A percentile compares a stretch with the other conserved stretches of the same genome.
phyloP scores from a whole-genome alignment of 257 asterid species.

The Solanum pimpinellifolium region DNA sequence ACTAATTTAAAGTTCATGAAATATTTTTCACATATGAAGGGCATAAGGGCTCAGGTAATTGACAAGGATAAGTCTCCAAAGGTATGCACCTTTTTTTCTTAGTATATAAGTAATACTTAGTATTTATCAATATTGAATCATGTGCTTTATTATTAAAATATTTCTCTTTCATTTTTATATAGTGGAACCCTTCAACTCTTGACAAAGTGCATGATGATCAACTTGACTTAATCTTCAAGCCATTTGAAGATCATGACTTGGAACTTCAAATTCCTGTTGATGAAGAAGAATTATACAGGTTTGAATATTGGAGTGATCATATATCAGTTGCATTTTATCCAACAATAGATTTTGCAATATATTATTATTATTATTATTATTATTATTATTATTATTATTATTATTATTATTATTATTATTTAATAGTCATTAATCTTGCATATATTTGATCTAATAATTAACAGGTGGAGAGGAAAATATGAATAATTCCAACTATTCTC shows the following conservation, averaged over 20 bases:
- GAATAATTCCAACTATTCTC: neutral
- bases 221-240: neutral
- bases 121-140: too few species aligned
- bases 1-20: neutral
- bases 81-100: too few species aligned
- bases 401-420: neutral
- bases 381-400: neutral
- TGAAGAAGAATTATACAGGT: neutral
- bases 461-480: neutral
- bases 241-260: neutral
- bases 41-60: neutral
- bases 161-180: too few species aligned
- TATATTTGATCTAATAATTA: neutral
- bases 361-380: neutral
- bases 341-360: neutral
- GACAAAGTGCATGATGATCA: too few species aligned
- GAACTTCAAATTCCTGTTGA: neutral
- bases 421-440: neutral
- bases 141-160: too few species aligned
- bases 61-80: neutral
- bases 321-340: neutral
- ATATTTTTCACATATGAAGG: neutral
- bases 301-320: too few species aligned
- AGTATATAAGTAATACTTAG: too few species aligned
- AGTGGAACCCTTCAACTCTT: too few species aligned